Conservation (phyloP, 2,329 filamentous ascomycete species). For the Chaetomiaceae sp. region DNA sequence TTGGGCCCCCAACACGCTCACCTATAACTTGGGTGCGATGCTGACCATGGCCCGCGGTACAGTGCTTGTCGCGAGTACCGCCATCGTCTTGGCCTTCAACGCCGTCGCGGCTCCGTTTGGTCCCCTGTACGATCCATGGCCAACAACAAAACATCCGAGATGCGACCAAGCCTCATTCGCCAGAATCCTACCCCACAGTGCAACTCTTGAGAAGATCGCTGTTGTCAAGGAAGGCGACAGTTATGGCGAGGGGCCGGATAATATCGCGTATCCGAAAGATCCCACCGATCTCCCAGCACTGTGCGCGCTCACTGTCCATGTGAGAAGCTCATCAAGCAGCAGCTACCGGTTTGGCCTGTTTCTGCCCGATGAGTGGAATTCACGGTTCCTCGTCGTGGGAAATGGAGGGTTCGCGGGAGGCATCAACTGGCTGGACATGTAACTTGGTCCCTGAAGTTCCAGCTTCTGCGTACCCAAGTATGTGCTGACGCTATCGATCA, state of each 20-base stretch:
- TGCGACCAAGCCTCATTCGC: slow-evolving; percentile 17
- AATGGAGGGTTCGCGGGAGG: slow-evolving; percentile 38
- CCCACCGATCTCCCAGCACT: slow-evolving; percentile 37
- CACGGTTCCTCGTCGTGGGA: slow-evolving; percentile 35
- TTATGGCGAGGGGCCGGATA: slow-evolving; percentile 35
- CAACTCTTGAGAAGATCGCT: slow-evolving; percentile 21
- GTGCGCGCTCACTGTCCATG: slow-evolving; percentile 37
- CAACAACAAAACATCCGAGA: neutral
- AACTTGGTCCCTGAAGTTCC: neutral
- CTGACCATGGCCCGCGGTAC: neutral
- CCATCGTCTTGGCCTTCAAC: neutral
- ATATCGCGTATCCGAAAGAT: slow-evolving; percentile 34
- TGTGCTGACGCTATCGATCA: neutral
- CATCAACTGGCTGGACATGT: slow-evolving; percentile 32
- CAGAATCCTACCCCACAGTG: slow-evolving; percentile 10
- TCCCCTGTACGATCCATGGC: neutral
- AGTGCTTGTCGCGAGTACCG: neutral
- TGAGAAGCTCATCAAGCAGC: slow-evolving; percentile 32
- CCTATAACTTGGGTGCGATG: neutral
- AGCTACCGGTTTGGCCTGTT: slow-evolving; percentile 38
- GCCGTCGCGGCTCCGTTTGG: neutral
- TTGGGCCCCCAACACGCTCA: neutral
- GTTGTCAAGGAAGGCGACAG: slow-evolving; percentile 27
- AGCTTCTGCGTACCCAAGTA: neutral
- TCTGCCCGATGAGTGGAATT: slow-evolving; percentile 36